A percentile compares a stretch with the other conserved stretches of the same genome.
These are phyloP conservation scores for Neopestalotiopsis sp. DNA, from an alignment of 2,329 filamentous ascomycete species.

Conservation along the genomic window DNA sequence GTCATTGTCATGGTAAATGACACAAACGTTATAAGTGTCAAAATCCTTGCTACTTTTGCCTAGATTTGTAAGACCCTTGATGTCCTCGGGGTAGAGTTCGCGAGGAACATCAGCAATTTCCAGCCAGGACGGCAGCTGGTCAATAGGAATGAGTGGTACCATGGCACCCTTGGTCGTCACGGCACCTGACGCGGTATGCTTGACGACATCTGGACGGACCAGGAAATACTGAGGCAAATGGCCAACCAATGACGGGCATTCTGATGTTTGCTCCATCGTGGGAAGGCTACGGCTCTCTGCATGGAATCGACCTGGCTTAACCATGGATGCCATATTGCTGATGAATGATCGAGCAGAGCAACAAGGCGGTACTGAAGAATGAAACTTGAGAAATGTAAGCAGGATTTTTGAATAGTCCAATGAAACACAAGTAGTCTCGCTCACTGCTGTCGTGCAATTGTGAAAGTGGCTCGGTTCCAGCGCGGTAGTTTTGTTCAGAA, in stretches of 20 bases:
- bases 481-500: background rate
- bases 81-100: conserved; percentile 43
- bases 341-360: background rate
- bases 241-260: background rate
- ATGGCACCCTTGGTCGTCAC: conserved; percentile 39
- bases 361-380: background rate
- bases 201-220: conserved; percentile 44
- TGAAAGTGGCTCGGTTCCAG: background rate
- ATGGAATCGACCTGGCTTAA: background rate
- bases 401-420: background rate
- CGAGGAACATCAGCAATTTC: conserved; percentile 50
- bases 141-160: conserved; percentile 60
- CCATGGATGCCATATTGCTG: background rate
- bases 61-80: conserved; percentile 44
- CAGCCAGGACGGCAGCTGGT: conserved; percentile 56
- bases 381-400: background rate
- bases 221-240: conserved; percentile 47
- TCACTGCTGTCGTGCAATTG: background rate
- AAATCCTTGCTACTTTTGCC: conserved; percentile 35
- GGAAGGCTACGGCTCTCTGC: background rate
- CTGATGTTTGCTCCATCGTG: background rate
- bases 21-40: conserved; percentile 32
- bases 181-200: conserved; percentile 31
- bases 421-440: background rate
- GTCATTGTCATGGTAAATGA: conserved; percentile 7